These are phyloP conservation scores for Penicillium griseofulvum DNA, from an alignment of 2,329 filamentous ascomycete genomes.

Conservation along the genomic window DNA sequence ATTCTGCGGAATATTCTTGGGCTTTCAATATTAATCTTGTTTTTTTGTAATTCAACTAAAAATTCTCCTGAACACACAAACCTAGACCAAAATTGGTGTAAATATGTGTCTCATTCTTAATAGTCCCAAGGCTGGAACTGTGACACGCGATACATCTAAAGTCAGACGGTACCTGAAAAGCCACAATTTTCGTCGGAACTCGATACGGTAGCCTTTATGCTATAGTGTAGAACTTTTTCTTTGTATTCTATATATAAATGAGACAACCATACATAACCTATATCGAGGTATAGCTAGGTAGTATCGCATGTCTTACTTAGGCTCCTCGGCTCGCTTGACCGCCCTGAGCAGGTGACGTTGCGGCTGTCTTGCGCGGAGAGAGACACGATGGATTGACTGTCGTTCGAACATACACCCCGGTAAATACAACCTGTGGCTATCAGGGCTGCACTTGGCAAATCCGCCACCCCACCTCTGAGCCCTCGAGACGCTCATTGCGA, in stretches of 20 bases:
- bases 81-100: background rate
- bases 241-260: background rate
- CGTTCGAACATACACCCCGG: conserved; percentile 15
- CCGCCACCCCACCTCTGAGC: conserved; percentile 4
- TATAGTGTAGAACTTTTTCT: background rate
- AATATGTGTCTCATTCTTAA: background rate
- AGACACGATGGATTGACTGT: conserved; percentile 18
- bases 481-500: conserved; percentile 26
- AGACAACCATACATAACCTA: background rate
- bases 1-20: background rate
- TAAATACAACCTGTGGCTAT: conserved; percentile 18
- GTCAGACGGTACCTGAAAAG: conserved; percentile 7
- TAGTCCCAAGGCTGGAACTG: background rate
- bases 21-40: background rate
- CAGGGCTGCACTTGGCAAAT: conserved; percentile 21
- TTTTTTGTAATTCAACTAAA: background rate
- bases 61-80: background rate
- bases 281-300: background rate
- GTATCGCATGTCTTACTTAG: conserved; percentile 12
- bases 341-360: conserved; percentile 38
- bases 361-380: conserved; percentile 27
- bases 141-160: background rate
- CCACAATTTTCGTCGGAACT: conserved; percentile 3
- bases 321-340: conserved; percentile 22
- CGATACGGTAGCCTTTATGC: background rate